phyloP scores from a whole-genome alignment of 176 grass and related monocot species.

The Musa schizocarpa region DNA sequence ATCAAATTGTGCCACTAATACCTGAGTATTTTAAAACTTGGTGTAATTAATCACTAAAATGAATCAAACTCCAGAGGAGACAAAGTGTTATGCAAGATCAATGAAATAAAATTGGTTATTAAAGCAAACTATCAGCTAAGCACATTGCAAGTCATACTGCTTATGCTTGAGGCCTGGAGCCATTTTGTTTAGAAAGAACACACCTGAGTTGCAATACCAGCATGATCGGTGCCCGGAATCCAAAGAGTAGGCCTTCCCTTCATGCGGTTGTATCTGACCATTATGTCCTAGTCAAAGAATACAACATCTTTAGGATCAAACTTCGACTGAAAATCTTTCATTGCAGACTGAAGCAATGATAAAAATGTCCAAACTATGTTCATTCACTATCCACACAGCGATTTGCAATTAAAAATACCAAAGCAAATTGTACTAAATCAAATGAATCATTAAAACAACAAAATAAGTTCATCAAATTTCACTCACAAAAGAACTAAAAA shows the following conservation, averaged over 20 bases:
- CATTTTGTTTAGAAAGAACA: neutral
- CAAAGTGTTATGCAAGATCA: neutral
- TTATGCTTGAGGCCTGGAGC: neutral
- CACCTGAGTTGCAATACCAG: constrained; percentile 98
- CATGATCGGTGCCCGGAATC: constrained; percentile 97
- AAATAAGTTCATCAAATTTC: neutral
- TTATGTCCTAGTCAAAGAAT: constrained; percentile 83
- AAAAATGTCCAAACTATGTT: neutral
- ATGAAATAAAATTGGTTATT: neutral
- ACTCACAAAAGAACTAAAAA: neutral
- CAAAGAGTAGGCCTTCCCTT: constrained; percentile 92
- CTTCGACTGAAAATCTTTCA: constrained; percentile 18
- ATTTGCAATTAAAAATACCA: neutral
- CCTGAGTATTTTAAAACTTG: no score
- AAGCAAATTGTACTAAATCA: neutral
- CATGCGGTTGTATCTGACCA: constrained; percentile 95
- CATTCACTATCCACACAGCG: neutral
- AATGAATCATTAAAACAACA: neutral
- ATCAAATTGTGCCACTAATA: no score
- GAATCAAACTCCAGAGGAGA: neutral
- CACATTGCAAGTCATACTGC: neutral
- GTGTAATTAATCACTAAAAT: no score
- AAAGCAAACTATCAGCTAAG: neutral
- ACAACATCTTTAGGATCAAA: constrained; percentile 5
- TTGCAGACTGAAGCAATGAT: neutral